phyloP scores from a whole-genome alignment of 1,284 basidiomycete genomes.

The Trametes sp. region DNA sequence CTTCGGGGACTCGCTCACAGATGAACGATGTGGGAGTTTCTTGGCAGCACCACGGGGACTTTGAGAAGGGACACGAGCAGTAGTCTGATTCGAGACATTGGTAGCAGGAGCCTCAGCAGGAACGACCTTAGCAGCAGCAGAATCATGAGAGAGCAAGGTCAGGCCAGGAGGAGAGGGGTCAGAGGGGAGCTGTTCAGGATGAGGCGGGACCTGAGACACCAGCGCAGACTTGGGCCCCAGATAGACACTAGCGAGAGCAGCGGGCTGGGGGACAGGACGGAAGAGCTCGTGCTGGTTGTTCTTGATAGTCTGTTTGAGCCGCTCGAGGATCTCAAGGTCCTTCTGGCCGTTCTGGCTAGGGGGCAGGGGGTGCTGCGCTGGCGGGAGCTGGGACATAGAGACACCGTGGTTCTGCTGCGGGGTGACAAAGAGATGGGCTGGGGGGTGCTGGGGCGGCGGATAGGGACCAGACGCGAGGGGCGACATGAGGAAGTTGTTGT shows the following conservation, averaged over 20 bases:
- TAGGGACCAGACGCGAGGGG: constrained; percentile 32
- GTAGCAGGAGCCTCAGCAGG: constrained; percentile 8
- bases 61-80: constrained; percentile 16
- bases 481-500: constrained; percentile 41
- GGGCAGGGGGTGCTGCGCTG: constrained; percentile 27
- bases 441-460: constrained; percentile 36
- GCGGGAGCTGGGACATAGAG: constrained; percentile 23
- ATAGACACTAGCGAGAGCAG: constrained; percentile 67
- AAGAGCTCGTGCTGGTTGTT: constrained; percentile 74
- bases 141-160: constrained; percentile 12
- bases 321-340: constrained; percentile 75
- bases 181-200: constrained; percentile 49
- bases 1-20: constrained; percentile 32
- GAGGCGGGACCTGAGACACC: constrained; percentile 46
- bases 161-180: constrained; percentile 27
- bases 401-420: constrained; percentile 22
- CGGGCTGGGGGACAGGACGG: constrained; percentile 68
- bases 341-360: constrained; percentile 46
- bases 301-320: constrained; percentile 74
- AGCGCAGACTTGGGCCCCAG: constrained; percentile 50
- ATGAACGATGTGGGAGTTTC: constrained; percentile 22
- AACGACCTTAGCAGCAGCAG: constrained; percentile 1
- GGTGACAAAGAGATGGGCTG: constrained; percentile 37
- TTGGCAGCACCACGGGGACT: constrained; percentile 22
- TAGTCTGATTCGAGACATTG: constrained; percentile 10